Evolutionary conservation across 2,329 filamentous ascomycete species (phyloP), one percentile per base, ranked within the genome.

Genomic region (Ophiosphaerella narmari): DNA sequence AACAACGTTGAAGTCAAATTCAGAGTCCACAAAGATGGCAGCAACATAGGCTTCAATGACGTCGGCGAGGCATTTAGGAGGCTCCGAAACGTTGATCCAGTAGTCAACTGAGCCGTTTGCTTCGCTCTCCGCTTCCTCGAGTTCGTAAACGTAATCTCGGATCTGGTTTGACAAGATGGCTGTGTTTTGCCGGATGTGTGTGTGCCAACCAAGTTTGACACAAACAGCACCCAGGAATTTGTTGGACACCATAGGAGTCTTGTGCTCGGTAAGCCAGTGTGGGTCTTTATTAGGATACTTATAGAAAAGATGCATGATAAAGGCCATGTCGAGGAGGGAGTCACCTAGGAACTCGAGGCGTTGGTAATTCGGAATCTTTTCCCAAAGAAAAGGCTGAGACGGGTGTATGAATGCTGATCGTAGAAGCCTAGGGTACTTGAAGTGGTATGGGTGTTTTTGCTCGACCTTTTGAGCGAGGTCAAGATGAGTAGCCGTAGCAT

Each of bases 211-310:
- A 0, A 97, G 81, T 40, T 84, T 82, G 3, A 95, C 90, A 51
- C 88, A 88, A 3, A 97, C 78, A 14, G 86, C 90, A 1, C 89
- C 91, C 1, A 97, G 81, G 67, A 97, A 99, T 53, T 92, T 91
- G 75, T 99, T 99, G 45, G 90, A 94, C 0, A 94, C 92, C 90
- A 99, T 97, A n/a, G 92, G 91, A 86, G 95, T 97, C 76, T 97
- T 97, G 80, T 97, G 93, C 74, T 97, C 94, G 0, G 94, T 97
- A 51, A 99, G 80, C 93, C 93, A 97, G 70, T 97, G 92, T 0
- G 94, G 93, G 65, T 96, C 91, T 50, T 88, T 89, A 43, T 84
- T 78, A 0, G 91, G 91, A 61, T 89, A 91, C 3, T 79, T 80
- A 59, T 86, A 81, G 74, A 91, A 97, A 4, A 99, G 80, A 62